Evolutionary conservation across 208 protist genomes (phyloP), one percentile per base, ranked within the genome.

Genomic region (Crithidia expoeki): DNA sequence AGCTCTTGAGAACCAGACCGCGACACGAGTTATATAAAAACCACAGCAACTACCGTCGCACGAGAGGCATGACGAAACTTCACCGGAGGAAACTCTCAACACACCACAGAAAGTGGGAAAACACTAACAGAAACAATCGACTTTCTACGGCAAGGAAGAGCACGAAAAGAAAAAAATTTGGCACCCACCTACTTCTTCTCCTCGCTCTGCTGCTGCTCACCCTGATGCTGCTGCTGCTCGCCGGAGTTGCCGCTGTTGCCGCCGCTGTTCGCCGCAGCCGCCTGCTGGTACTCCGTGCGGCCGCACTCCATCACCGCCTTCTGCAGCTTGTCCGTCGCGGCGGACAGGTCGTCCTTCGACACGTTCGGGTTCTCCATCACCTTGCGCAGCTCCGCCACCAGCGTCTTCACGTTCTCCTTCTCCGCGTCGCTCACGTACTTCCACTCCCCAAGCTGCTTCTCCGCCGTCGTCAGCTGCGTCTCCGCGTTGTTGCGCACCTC

Each of bases 401-500:
- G 80, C 60, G 68, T 74, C 66, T 68, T 72, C 62, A 94, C 83
- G n/a, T 86, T 83, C 75, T 94, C 74, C 84, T 94, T 94, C 69
- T 89, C 74, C 32, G 66, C 83, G 44, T 89, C 89, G 53, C 64
- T 76, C 72, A 96, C 85, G 77, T 96, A 75, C 86, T 94, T 95
- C 86, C 86, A 93, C 72, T 96, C 87, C 28, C 69, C 73, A 16
- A 97, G 78, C 67, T 86, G 75, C 67, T 88, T 82, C 81, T 96
- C 90, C 40, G 86, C 87, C 21, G 76, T 85, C 64, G 73, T 77
- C 56, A 94, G 65, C 61, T 88, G 76, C 19, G 76, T 79, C 56
- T 97, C 90, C 33, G 90, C 90, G 51, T 86, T 90, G 81, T 96
- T 97, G 70, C 91, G 90, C 60, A 67, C 81, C 74, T 97, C 94